phyloP scores from a whole-genome alignment of 2,329 filamentous ascomycete genomes.

The Sclerotinia trifoliorum region DNA sequence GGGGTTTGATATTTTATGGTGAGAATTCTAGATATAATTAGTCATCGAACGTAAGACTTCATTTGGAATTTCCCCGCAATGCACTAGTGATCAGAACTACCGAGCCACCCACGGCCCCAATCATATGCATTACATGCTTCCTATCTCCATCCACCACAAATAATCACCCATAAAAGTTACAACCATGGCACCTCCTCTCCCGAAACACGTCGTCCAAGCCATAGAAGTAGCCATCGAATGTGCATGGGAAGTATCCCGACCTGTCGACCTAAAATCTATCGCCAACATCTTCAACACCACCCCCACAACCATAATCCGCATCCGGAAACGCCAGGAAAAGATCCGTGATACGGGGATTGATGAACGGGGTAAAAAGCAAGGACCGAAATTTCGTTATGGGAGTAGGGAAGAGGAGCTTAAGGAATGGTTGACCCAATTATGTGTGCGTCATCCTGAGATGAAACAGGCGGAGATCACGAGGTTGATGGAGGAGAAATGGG shows the following conservation, averaged over 20 bases:
- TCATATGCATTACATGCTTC: not conserved
- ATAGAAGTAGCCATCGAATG: constrained; percentile 26
- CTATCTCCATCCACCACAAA: not conserved
- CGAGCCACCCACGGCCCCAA: no score
- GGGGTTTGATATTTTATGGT: not conserved
- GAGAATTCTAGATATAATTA: not conserved
- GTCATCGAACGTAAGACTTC: not conserved
- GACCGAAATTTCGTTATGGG: constrained; percentile 24
- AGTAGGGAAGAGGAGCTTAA: constrained; percentile 21
- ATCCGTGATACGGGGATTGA: constrained; percentile 27
- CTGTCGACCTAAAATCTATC: constrained; percentile 17
- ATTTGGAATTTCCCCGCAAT: not conserved
- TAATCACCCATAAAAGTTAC: not conserved
- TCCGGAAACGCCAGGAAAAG: constrained; percentile 23
- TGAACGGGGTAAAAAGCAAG: constrained; percentile 23
- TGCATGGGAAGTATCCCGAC: not conserved
- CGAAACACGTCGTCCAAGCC: constrained; percentile 17
- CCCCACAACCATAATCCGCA: constrained; percentile 24
- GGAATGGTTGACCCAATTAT: constrained; percentile 18
- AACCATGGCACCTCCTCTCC: constrained; percentile 2
- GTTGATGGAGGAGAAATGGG: not conserved
- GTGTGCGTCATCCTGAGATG: constrained; percentile 24
- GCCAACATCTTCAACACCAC: constrained; percentile 28
- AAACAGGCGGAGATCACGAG: constrained; percentile 21
- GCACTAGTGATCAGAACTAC: not conserved